A percentile compares a stretch with the other conserved stretches of the same genome.
These are phyloP conservation scores for Aciculosporium take DNA, from an alignment of 2,329 filamentous ascomycete genomes.

Conservation along the genomic window DNA sequence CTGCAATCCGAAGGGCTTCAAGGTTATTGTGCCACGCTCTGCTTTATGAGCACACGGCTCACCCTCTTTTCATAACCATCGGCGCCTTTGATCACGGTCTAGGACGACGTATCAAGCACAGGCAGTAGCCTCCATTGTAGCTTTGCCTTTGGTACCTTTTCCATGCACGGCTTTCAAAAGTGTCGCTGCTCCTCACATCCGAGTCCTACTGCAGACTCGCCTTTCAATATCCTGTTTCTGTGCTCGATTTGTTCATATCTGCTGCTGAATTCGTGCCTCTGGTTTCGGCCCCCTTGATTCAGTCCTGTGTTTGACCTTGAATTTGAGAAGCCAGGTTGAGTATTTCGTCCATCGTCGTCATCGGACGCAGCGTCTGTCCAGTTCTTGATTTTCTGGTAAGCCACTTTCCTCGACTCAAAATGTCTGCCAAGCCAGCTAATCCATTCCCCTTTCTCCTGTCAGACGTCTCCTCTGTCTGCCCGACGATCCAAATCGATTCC, in stretches of 20 bases:
- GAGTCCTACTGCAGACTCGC: background rate
- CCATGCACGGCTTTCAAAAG: background rate
- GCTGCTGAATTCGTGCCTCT: background rate
- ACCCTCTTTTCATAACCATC: background rate
- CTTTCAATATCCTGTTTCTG: background rate
- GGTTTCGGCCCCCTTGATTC: background rate
- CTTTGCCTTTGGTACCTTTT: background rate
- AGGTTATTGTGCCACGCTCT: background rate
- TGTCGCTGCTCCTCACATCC: background rate
- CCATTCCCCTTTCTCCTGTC: background rate
- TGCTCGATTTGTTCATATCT: background rate
- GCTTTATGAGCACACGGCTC: background rate
- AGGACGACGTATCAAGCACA: background rate
- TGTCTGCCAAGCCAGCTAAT: background rate
- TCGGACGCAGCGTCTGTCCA: background rate
- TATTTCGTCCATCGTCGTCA: background rate
- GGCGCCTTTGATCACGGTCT: background rate
- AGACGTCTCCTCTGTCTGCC: background rate
- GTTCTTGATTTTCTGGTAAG: background rate
- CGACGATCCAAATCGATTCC: background rate
- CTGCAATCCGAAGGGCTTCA: background rate
- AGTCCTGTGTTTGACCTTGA: background rate
- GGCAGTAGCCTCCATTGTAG: background rate
- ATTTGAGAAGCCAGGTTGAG: background rate
- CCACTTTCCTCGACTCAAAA: background rate